Base-by-base conservation (phyloP, 139 green algal genomes). In the Pleodorina starrii region DNA sequence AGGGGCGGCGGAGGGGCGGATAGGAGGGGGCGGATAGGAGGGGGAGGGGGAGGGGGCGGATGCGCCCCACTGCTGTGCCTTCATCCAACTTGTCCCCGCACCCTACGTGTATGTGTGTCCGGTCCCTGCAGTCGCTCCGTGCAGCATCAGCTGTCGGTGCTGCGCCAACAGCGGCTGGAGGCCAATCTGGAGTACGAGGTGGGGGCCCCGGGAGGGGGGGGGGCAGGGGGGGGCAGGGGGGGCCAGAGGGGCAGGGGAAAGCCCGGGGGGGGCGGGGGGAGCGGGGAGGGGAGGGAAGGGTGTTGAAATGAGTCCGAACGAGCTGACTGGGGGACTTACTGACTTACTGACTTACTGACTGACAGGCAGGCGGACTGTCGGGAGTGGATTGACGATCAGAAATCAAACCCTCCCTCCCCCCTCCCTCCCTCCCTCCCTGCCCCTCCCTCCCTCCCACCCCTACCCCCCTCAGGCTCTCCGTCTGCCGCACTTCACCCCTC, bases 401-500 rank as follows among this genome's bases (percentile, higher is more conserved):
- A n/a, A n/a, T n/a, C n/a, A n/a, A n/a, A n/a, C n/a, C n/a, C n/a
- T n/a, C n/a, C n/a, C n/a, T n/a, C n/a, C n/a, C n/a, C n/a, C n/a
- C n/a, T n/a, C n/a, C n/a, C n/a, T n/a, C n/a, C n/a, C n/a, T 66
- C 21, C 29, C 29, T 66, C 29, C 54, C 54, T 66, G 54, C 54
- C 54, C 54, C 54, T 32, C 25, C 54, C 6, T 66, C 54, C 7
- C 16, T 19, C 42, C 66, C 5, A 36, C 79, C 2, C 42, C 80
- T n/a, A 9, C n/a, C 81, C 5, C 43, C 11, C 9, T 2, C 60
- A 88, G 82, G 82, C 82, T 1, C 82, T 88, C 12, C 82, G 82
- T 63, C 46, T 88, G 60, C 82, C 82, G 1, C 82, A 88, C 82
- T 88, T 80, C 82, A 88, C 82, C 17, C 82, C 82, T 9, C 82